These are phyloP conservation scores for Penicillium chermesinum DNA, from an alignment of 495 filamentous ascomycete species.

Conservation along the genomic window DNA sequence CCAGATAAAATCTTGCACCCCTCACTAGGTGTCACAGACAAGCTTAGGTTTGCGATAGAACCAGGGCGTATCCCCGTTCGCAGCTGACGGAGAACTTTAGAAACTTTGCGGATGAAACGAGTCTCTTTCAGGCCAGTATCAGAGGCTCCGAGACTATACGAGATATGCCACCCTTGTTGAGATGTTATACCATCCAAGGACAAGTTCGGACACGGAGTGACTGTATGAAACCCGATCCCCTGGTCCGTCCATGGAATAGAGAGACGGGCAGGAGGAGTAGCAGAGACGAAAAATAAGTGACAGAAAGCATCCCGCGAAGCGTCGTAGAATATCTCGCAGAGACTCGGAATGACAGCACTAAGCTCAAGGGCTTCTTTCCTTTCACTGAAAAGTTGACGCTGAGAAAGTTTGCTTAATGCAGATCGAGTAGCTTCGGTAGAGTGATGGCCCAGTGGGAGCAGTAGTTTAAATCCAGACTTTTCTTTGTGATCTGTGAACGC, in stretches of 20 bases:
- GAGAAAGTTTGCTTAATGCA: slow-evolving; percentile 10
- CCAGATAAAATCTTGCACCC: slow-evolving; percentile 15
- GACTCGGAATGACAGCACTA: slow-evolving; percentile 8
- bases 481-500: slow-evolving; percentile 8
- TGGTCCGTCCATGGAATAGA: slow-evolving; percentile 15
- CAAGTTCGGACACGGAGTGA: slow-evolving; percentile 14
- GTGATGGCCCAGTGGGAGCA: slow-evolving; percentile 22
- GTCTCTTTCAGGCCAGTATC: slow-evolving; percentile 3
- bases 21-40: slow-evolving; percentile 6
- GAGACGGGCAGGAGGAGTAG: slow-evolving; percentile 4
- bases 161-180: slow-evolving; percentile 22
- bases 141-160: slow-evolving; percentile 7
- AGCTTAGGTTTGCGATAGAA: slow-evolving; percentile 10
- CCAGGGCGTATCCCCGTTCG: slow-evolving; percentile 22
- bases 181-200: slow-evolving; percentile 5
- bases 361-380: background rate
- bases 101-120: slow-evolving; percentile 17
- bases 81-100: slow-evolving; percentile 18
- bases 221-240: slow-evolving; percentile 23
- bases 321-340: slow-evolving; percentile 9
- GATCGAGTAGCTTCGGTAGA: slow-evolving; percentile 11
- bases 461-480: slow-evolving; percentile 9
- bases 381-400: slow-evolving; percentile 2
- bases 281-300: slow-evolving; percentile 21
- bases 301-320: slow-evolving; percentile 18